Base-by-base conservation (phyloP, 148 eudicot species). In the Amaranthus hypochondriacus region DNA sequence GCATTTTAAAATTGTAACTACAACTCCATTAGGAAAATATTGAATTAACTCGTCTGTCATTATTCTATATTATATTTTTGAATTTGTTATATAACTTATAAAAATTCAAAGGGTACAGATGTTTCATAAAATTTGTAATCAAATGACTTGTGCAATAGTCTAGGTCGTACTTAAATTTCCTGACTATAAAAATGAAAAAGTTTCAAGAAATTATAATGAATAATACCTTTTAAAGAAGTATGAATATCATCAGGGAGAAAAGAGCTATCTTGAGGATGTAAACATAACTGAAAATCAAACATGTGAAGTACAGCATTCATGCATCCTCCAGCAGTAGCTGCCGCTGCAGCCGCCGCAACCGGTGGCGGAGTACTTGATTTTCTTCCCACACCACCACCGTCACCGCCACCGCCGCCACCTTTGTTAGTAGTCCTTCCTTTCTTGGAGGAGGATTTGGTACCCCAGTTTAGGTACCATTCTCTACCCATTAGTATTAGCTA, bases 401-500 rank as follows among this genome's bases (percentile, higher is more conserved):
- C 63, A 6, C 77, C 75, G 57, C 76, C 81, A 13, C 84, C 77
- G 11, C 87, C 81, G 15, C 77, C 73, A 49, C 48, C 21, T 14
- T 4, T 54, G 47, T 65, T 5, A 15, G 63, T 62, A 5, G 59
- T 57, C 55, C 52, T 62, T 5, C 65, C 46, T 78, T 70, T 78
- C 56, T 69, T 80, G 46, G 69, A 3, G 72, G 82, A 62, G 53
- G 85, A 79, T 48, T 73, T 83, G 62, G 66, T 66, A 65, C 78
- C 86, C 87, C 90, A 88, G 46, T 62, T 71, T 56, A 80, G 70
- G 71, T 87, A 76, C 96, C 96, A 88, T 54, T 90, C 92, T 79
- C 78, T 88, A 4, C 90, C 92, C 96, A 90, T 89, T 54, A 12
- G 48, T 57, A 13, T n/a, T 6, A 18, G 9, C 28, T 46, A 64